phyloP scores from a whole-genome alignment of 2,329 filamentous ascomycete genomes.

The Venturia asperata region DNA sequence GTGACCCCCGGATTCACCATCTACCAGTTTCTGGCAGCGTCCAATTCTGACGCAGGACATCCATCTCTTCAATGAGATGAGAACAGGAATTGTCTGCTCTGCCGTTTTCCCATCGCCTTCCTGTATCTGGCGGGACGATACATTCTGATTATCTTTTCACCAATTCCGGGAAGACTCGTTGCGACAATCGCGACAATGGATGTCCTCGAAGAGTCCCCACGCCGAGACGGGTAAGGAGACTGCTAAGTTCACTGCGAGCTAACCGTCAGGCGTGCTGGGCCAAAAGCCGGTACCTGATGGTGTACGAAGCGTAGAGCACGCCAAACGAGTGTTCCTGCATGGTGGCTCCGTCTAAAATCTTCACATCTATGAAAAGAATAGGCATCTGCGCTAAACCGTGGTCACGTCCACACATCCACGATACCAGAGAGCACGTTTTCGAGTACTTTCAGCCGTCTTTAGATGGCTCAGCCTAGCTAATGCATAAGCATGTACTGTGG shows the following conservation, averaged over 20 bases:
- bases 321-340: slow-evolving; percentile 8
- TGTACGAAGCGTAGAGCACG: background rate
- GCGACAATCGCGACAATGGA: background rate
- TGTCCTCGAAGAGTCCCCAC: no score
- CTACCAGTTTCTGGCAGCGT: background rate
- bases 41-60: no score
- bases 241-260: background rate
- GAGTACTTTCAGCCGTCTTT: background rate
- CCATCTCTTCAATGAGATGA: no score
- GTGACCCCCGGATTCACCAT: background rate
- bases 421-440: background rate
- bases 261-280: background rate
- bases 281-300: background rate
- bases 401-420: background rate
- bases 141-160: no score
- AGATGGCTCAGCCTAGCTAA: background rate
- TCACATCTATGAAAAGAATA: background rate
- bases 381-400: background rate
- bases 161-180: no score
- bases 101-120: no score
- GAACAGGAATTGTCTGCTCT: no score
- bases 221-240: background rate
- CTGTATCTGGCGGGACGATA: no score
- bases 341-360: background rate
- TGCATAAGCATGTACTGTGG: background rate